These are phyloP conservation scores for Solidago caesia DNA, from an alignment of 129 eudicot species.

Conservation along the genomic window DNA sequence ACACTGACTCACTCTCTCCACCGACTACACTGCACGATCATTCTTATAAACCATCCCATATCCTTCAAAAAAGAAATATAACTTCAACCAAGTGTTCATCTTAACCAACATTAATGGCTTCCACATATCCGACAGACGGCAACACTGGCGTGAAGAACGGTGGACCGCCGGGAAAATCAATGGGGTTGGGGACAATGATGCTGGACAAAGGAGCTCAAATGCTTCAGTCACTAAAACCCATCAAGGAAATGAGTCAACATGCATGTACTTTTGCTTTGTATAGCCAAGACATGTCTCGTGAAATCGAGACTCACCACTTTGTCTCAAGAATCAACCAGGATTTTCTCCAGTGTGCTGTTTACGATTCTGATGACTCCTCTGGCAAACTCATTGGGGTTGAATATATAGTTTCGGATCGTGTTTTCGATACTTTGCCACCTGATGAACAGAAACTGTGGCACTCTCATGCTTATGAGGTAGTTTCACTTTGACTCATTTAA, in stretches of 20 bases:
- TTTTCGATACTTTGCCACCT: slow-evolving; percentile 44
- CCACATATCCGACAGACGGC: slow-evolving; percentile 20
- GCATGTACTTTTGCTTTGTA: slow-evolving; percentile 61
- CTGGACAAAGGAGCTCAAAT: slow-evolving; percentile 67
- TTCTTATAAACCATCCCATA: too few species aligned
- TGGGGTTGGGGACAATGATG: slow-evolving; percentile 44
- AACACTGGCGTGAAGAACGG: slow-evolving; percentile 32
- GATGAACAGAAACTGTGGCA: slow-evolving; percentile 74
- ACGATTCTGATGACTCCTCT: slow-evolving; percentile 51
- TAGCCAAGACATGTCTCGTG: slow-evolving; percentile 63
- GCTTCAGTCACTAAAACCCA: slow-evolving; percentile 62
- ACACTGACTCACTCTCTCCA: too few species aligned
- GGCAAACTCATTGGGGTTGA: slow-evolving; percentile 62
- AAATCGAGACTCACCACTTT: slow-evolving; percentile 63
- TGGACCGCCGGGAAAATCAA: slow-evolving; percentile 49
- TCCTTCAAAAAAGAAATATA: background rate
- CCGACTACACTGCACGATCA: background rate
- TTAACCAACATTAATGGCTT: slow-evolving; percentile 13
- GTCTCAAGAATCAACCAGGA: slow-evolving; percentile 57
- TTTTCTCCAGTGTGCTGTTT: slow-evolving; percentile 69
- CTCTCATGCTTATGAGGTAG: slow-evolving; percentile 63
- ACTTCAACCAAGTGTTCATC: background rate
- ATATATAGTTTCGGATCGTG: slow-evolving; percentile 51
- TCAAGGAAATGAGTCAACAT: slow-evolving; percentile 60
- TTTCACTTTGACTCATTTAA: too few species aligned